Evolutionary conservation across 2,329 filamentous ascomycete genomes (phyloP), one percentile per base, ranked within the genome.

Genomic region (Cladosporium sp.): DNA sequence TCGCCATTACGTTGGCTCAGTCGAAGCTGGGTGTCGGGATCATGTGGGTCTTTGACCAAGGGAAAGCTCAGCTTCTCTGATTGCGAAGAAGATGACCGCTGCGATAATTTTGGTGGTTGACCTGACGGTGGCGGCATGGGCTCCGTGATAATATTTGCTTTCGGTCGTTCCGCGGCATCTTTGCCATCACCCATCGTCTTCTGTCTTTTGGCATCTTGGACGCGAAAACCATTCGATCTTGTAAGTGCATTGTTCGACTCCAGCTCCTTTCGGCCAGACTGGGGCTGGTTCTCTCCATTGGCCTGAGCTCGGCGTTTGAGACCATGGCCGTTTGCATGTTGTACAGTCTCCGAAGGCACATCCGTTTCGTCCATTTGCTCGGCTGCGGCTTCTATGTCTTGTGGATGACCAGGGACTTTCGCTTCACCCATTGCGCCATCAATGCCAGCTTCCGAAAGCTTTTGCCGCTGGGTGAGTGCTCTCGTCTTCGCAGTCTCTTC

Each of bases 21-120:
- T 42, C 84, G 81, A 43, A 82, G 60, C 28, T 77, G 73, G 0
- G 85, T 87, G 54, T 75, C 76, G 4, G 81, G 78, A 60, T 88
- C 82, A 59, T 83, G 78, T 1, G 84, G 79, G 59, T 92, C 82
- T 69, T 95, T 95, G 18, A 92, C 87, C 10, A 90, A 80, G 1
- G 85, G 79, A 62, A 89, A 95, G 28, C 77, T 77, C 22, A 89
- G 72, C 18, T 74, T 76, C 56, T 75, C 63, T 58, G 63, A 61
- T 57, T 77, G 74, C 4, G 72, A 73, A 3, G 61, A 63, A 16
- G 68, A 42, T 56, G 62, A 60, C 32, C 57, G 58, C 38, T 63
- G 61, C 8, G 62, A 62, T 43, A 51, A 63, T 58, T 46, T 59
- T 43, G 54, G 49, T 1, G 44, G 52, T 33, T 60, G 58, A 31